Evolutionary conservation across 2,329 filamentous ascomycete genomes (phyloP), one percentile per base, ranked within the genome.

Genomic region (Karstenula rhodostoma): DNA sequence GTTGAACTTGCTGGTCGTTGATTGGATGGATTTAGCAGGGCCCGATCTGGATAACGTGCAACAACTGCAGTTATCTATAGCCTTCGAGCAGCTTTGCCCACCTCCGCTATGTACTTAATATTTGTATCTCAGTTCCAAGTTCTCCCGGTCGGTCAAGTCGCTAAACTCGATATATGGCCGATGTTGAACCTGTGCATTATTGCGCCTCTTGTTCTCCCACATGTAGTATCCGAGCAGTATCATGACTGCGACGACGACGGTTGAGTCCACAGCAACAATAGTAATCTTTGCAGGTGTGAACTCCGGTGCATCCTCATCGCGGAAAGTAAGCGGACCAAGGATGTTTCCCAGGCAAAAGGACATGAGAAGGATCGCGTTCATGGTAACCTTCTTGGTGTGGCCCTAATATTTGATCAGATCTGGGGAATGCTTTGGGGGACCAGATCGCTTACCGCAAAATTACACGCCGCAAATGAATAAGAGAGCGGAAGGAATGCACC

Each of bases 141-240:
- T 87, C 75, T 87, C 81, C 67, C 70, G 79, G 59, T 87, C 86
- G 3, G 84, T 87, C 75, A 83, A 73, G n/a, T 79, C 77, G 7
- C 72, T 82, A 80, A 86, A 78, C 70, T 83, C 78, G 6, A 61
- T 59, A 37, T 62, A 57, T 9, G 37, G 57, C 35, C 29, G 12
- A 50, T 64, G 58, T 23, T 57, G 57, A 5, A 56, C 6, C 1
- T 29, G 49, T 4, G 32, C 37, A 4, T 42, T 32, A 40, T 63
- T 61, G 19, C 65, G 46, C 55, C 59, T 59, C 40, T 53, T 57
- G 48, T 70, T 70, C 51, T 70, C 66, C 66, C 62, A 58, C 3
- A 51, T 19, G 33, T 69, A 69, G 23, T 63, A 66, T 7, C 12
- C 29, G 3, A 60, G 44, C 7, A 67, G 42, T 4, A 60, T 17